Base-by-base conservation (phyloP, 148 eudicot genomes). In the Diospyros kaki region DNA sequence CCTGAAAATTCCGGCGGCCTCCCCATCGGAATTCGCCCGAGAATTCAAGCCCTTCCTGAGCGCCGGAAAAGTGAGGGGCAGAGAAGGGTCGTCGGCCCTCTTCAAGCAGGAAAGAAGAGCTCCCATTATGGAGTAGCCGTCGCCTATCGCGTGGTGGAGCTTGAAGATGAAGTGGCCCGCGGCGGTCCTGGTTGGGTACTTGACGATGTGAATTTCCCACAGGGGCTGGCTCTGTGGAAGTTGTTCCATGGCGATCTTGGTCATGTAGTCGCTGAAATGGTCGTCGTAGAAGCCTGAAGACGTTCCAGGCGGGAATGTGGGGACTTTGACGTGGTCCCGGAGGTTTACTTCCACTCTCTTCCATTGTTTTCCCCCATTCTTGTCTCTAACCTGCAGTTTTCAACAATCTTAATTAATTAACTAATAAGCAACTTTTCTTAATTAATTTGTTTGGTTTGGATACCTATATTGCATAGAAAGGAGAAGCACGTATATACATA, bases 51-150 rank as follows among this genome's bases (percentile, higher is more conserved):
- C 28, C 28, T 28, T 28, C 68, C 79, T 80, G 39, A 82, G 40
- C 3, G 63, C 48, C 2, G 95, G 97, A 71, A 93, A 89, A 1
- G 91, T 91, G 12, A 89, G 56, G 4, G 98, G 93, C 61, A 89
- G 81, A 1, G 85, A 78, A 9, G 98, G 97, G 51, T 89, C 41
- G 46, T 93, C 97, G 3, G 91, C 89, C 79, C 97, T 68, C 66
- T 88, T 82, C 56, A 93, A 68, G 76, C 94, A 91, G 17, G 98
- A 93, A 44, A 93, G 93, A 46, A 93, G 97, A 12, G 97, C 94
- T 1, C 98, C 97, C 98, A 93, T 93, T 0, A 93, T 64, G 7
- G 97, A 91, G 75, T 79, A 93, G 3, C 98, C 98, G 44, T 93
- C 94, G 1, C 98, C 98, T 2, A 91, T 81, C 3, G 94, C 86